phyloP scores from a whole-genome alignment of 257 asterid species.

The Nicotiana benthamiana region DNA sequence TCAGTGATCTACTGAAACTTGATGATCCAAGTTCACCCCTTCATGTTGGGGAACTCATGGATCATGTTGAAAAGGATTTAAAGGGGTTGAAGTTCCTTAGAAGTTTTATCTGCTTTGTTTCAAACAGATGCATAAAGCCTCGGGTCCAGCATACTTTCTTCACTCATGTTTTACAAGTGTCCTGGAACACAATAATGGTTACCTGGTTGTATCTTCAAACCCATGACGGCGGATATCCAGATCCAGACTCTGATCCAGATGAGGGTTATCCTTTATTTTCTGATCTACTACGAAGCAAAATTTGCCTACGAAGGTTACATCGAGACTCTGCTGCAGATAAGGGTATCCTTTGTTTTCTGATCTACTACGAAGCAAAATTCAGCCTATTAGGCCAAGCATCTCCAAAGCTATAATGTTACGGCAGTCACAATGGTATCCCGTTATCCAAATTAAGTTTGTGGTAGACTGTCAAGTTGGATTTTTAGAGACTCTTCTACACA shows the following conservation, averaged over 20 bases:
- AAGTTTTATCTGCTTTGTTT: neutral
- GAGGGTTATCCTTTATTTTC: neutral
- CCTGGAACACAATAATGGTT: neutral
- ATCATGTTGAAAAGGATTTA: neutral
- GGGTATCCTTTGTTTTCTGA: too few species aligned
- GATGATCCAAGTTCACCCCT: neutral
- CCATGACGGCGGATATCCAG: too few species aligned
- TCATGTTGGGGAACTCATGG: neutral
- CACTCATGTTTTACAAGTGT: neutral
- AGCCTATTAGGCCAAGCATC: neutral
- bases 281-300: too few species aligned
- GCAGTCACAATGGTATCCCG: neutral
- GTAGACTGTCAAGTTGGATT: neutral
- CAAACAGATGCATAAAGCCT: neutral
- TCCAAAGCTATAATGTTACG: neutral
- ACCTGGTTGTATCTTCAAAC: neutral
- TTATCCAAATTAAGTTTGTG: neutral
- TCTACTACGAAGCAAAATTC: neutral
- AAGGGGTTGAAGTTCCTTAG: neutral
- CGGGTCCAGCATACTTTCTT: neutral
- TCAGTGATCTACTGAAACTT: neutral
- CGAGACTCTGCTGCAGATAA: too few species aligned
- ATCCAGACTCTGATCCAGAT: too few species aligned
- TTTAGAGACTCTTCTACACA: neutral
- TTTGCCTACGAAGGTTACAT: too few species aligned